phyloP scores from a whole-genome alignment of 2,329 filamentous ascomycete genomes.

The Aspergillus amoenus region DNA sequence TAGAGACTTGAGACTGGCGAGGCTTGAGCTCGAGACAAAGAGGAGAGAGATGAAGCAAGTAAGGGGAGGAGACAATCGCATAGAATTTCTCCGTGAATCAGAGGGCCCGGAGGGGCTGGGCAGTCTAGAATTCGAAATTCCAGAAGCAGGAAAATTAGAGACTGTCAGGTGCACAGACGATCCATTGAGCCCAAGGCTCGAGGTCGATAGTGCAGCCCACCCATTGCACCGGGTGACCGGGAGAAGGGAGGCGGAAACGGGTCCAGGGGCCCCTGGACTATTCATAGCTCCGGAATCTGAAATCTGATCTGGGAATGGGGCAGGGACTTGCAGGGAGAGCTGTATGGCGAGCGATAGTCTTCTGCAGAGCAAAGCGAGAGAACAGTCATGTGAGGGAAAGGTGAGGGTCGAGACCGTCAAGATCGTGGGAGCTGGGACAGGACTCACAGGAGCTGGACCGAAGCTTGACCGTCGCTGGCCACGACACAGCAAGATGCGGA shows the following conservation, averaged over 20 bases:
- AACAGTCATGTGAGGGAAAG: slow-evolving; percentile 1
- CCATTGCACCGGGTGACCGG: background rate
- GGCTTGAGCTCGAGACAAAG: background rate
- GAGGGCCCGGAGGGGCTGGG: slow-evolving; percentile 10
- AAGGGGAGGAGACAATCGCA: slow-evolving; percentile 5
- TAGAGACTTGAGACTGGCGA: background rate
- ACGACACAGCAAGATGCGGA: background rate
- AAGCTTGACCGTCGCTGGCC: background rate
- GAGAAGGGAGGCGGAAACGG: background rate
- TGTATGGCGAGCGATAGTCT: background rate
- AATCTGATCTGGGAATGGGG: background rate
- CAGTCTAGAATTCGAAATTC: slow-evolving; percentile 1
- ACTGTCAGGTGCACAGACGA: slow-evolving; percentile 14
- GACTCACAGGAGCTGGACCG: background rate
- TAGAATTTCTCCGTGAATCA: slow-evolving; percentile 24
- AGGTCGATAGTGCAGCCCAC: background rate
- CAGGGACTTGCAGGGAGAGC: background rate
- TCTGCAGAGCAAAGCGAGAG: background rate
- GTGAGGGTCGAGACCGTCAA: background rate
- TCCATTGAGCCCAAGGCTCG: slow-evolving; percentile 1
- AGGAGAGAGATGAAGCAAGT: background rate
- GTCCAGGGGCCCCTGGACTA: background rate
- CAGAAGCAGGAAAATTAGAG: slow-evolving; percentile 3
- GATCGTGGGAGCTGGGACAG: no score
- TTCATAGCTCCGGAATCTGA: background rate